Evolutionary conservation across 345 rosid species (phyloP).

Genomic region (Citrus trifoliata): DNA sequence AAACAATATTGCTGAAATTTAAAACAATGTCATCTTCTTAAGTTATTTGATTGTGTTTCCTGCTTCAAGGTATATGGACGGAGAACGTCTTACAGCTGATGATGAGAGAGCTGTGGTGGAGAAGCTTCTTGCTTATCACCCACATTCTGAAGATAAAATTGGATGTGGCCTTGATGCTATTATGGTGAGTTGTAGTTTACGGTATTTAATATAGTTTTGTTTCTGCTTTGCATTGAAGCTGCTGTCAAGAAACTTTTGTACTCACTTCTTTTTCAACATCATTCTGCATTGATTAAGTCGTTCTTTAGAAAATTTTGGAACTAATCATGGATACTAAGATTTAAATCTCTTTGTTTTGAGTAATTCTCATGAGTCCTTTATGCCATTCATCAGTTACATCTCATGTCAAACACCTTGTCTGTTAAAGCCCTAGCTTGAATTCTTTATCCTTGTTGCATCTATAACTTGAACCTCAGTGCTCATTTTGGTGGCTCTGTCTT

Average conservation of each 20-base stretch:
- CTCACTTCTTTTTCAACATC: background rate
- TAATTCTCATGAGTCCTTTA: background rate
- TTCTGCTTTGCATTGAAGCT: background rate
- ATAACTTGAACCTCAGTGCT: conserved; percentile 2
- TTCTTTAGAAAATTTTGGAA: background rate
- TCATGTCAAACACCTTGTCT: background rate
- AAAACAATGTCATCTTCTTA: background rate
- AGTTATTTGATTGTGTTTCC: conserved; percentile 10
- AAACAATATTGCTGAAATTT: background rate
- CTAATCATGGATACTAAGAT: background rate
- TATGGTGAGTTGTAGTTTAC: conserved; percentile 46
- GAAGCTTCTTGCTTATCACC: conserved; percentile 77
- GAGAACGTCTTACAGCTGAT: conserved; percentile 55
- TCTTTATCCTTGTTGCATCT: background rate
- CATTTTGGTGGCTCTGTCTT: background rate
- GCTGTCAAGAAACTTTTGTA: background rate
- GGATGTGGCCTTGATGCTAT: conserved; percentile 76
- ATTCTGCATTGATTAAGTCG: background rate
- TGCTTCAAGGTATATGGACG: conserved; percentile 62
- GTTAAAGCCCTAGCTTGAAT: background rate
- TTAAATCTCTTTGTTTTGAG: background rate
- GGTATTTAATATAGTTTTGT: background rate
- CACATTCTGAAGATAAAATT: conserved; percentile 73
- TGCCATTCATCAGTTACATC: background rate
- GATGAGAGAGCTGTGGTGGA: conserved; percentile 57